Evolutionary conservation across 495 filamentous ascomycete species (phyloP).

Genomic region (Penicillium malachiteum): DNA sequence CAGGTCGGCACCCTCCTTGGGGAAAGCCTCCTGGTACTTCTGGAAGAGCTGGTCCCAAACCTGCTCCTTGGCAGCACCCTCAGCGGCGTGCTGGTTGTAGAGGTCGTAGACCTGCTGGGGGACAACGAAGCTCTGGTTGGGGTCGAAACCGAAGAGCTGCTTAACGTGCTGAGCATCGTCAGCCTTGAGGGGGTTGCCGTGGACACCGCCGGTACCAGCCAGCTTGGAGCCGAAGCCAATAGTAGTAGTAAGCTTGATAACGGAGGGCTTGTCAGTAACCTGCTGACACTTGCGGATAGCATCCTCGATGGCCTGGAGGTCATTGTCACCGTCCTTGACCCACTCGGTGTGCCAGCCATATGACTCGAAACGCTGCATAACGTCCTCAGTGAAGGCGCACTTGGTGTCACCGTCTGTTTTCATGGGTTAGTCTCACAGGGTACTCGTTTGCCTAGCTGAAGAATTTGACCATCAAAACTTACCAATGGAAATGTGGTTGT

Average conservation of each 20-base stretch:
- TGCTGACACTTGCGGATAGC: slow-evolving; percentile 82
- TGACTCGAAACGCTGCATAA: slow-evolving; percentile 89
- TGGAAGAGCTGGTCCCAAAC: slow-evolving; percentile 94
- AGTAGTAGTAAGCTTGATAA: slow-evolving; percentile 97
- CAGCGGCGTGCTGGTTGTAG: slow-evolving; percentile 76
- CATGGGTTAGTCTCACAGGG: slow-evolving; percentile 7
- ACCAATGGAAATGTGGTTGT: slow-evolving; percentile 97
- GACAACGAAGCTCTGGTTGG: slow-evolving; percentile 88
- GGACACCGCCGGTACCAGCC: slow-evolving; percentile 90
- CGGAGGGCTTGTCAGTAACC: slow-evolving; percentile 91
- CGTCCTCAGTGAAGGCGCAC: slow-evolving; percentile 95
- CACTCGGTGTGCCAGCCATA: slow-evolving; percentile 94
- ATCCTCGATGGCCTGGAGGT: slow-evolving; percentile 82
- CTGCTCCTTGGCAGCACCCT: slow-evolving; percentile 86
- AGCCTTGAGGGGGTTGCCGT: slow-evolving; percentile 90
- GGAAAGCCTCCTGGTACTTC: slow-evolving; percentile 77
- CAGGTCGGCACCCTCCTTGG: slow-evolving; percentile 75
- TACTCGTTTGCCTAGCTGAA: background rate
- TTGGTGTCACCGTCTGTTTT: slow-evolving; percentile 84
- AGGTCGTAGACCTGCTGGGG: slow-evolving; percentile 92
- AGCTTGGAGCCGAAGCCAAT: slow-evolving; percentile 96
- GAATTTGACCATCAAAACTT: slow-evolving; percentile 20
- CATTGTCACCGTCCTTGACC: slow-evolving; percentile 88
- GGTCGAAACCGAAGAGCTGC: slow-evolving; percentile 92
- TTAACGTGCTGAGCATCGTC: slow-evolving; percentile 93